Conservation (phyloP, 2,329 filamentous ascomycete genomes). For the Byssoonygena ceratinophila region DNA sequence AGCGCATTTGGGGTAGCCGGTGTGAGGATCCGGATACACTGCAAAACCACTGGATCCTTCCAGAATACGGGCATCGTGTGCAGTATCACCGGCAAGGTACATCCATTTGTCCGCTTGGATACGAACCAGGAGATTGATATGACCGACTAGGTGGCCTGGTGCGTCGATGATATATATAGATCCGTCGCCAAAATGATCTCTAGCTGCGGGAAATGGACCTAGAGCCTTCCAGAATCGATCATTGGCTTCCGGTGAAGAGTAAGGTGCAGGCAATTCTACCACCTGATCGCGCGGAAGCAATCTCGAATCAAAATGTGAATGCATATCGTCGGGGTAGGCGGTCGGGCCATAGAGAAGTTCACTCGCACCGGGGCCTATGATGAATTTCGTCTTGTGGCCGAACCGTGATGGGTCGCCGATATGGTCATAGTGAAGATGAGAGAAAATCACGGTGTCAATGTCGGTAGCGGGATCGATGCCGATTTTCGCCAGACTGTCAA, state of each 20-base stretch:
- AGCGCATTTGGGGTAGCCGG: not conserved
- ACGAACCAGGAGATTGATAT: conserved; percentile 20
- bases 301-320: conserved; percentile 17
- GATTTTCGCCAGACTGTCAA: conserved; percentile 21
- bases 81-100: conserved; percentile 10
- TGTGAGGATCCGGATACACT: conserved; percentile 7
- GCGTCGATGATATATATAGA: conserved; percentile 46
- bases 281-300: conserved; percentile 17
- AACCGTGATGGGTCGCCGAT: conserved; percentile 22
- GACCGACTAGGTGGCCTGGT: conserved; percentile 22
- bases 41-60: conserved; percentile 4
- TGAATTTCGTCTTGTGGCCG: conserved; percentile 19
- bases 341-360: conserved; percentile 16
- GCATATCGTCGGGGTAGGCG: conserved; percentile 19
- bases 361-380: conserved; percentile 22
- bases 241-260: not conserved
- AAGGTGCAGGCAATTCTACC: conserved; percentile 18
- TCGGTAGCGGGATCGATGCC: conserved; percentile 14
- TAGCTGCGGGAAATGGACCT: conserved; percentile 27
- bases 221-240: conserved; percentile 14
- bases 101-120: conserved; percentile 5
- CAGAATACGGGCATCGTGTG: conserved; percentile 10
- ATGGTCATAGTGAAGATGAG: conserved; percentile 27
- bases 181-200: conserved; percentile 48
- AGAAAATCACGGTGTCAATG: conserved; percentile 24